These are phyloP conservation scores for Ustilago trichophora DNA, from an alignment of 1,284 basidiomycete genomes.

Conservation along the genomic window DNA sequence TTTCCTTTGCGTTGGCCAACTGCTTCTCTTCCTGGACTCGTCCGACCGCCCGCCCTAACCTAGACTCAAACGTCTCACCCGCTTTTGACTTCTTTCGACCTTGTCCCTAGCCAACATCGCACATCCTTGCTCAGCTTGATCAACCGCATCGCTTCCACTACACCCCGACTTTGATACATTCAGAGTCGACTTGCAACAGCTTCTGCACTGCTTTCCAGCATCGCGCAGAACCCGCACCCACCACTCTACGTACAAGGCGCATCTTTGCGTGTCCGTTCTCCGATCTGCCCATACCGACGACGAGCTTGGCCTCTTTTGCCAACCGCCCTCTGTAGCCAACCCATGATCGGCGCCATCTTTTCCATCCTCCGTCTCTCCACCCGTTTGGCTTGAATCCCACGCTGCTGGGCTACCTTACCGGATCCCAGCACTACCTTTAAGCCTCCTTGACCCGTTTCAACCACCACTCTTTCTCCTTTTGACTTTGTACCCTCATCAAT, in stretches of 20 bases:
- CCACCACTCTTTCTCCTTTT: not conserved
- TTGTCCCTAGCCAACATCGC: not conserved
- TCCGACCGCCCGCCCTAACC: conserved; percentile 59
- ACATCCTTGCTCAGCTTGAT: not conserved
- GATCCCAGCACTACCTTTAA: conserved; percentile 47
- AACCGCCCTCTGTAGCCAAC: conserved; percentile 47
- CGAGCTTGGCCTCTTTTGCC: conserved; percentile 48
- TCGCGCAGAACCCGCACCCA: too few species aligned
- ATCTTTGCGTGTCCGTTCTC: not conserved
- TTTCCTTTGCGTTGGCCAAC: conserved; percentile 42
- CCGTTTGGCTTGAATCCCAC: conserved; percentile 47
- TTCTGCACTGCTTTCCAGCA: not conserved
- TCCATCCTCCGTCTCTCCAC: conserved; percentile 41
- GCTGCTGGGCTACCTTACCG: conserved; percentile 30
- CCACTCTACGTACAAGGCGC: conserved; percentile 1
- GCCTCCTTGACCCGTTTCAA: conserved; percentile 30
- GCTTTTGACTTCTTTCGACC: conserved; percentile 5
- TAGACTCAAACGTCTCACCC: not conserved
- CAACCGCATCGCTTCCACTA: not conserved
- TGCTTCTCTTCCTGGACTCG: conserved; percentile 61
- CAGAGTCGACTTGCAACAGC: not conserved
- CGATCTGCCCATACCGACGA: too few species aligned
- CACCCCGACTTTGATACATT: not conserved
- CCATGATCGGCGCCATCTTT: conserved; percentile 42
- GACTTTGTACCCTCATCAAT: too few species aligned